phyloP scores from a whole-genome alignment of 2,329 filamentous ascomycete species.

The Metarhizium guizhouense region DNA sequence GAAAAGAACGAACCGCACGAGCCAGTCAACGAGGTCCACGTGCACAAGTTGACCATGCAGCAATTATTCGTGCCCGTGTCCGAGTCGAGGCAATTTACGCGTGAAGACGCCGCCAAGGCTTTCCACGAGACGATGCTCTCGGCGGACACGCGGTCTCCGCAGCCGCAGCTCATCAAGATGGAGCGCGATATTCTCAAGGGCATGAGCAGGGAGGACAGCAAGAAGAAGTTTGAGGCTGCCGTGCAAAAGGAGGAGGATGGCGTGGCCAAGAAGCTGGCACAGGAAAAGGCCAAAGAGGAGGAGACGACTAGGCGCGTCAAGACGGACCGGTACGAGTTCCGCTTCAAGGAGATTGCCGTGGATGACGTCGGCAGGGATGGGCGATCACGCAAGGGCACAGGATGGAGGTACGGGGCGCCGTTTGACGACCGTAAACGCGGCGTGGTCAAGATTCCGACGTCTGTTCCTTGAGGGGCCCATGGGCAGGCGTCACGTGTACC shows the following conservation, averaged over 20 bases:
- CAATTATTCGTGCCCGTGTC: conserved; percentile 58
- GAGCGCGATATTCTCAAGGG: conserved; percentile 38
- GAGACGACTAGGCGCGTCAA: conserved; percentile 34
- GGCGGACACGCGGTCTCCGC: conserved; percentile 51
- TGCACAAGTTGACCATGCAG: conserved; percentile 52
- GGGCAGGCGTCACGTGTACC: neutral
- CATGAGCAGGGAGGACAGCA: conserved; percentile 25
- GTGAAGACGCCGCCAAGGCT: conserved; percentile 55
- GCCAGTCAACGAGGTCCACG: conserved; percentile 55
- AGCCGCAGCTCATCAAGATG: conserved; percentile 51
- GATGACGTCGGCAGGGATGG: conserved; percentile 48
- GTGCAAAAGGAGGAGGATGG: conserved; percentile 34
- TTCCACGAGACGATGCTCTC: conserved; percentile 53
- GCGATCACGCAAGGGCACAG: conserved; percentile 40
- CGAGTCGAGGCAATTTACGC: conserved; percentile 54
- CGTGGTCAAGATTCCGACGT: conserved; percentile 59
- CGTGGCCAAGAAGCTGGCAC: conserved; percentile 24
- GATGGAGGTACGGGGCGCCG: conserved; percentile 57
- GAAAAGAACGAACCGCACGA: conserved; percentile 43
- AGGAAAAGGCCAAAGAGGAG: conserved; percentile 26
- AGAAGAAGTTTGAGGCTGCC: conserved; percentile 29
- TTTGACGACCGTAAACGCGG: conserved; percentile 53
- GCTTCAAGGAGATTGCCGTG: conserved; percentile 50
- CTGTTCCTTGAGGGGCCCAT: conserved; percentile 37
- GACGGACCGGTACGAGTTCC: conserved; percentile 50